These are phyloP conservation scores for Malassezia equina DNA, from an alignment of 1,284 basidiomycete genomes.

Conservation along the genomic window DNA sequence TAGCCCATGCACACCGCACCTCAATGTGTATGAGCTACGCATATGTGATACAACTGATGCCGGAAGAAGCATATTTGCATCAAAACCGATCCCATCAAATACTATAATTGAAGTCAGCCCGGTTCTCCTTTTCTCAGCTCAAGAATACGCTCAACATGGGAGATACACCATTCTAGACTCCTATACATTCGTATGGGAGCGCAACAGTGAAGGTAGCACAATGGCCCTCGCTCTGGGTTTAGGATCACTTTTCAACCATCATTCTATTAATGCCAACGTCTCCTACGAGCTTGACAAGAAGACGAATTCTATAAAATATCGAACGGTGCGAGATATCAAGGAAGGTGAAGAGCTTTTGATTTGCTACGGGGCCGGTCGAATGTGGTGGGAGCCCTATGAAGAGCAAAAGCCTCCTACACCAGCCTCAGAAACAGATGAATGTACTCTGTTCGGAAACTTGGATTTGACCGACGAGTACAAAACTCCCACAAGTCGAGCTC, in stretches of 20 bases:
- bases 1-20: constrained; percentile 24
- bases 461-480: background rate
- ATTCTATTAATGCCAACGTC: constrained; percentile 59
- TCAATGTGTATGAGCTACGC: constrained; percentile 21
- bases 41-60: constrained; percentile 17
- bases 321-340: constrained; percentile 54
- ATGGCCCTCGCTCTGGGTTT: constrained; percentile 81
- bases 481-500: background rate
- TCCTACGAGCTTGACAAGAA: constrained; percentile 54
- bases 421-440: constrained; percentile 2
- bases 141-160: constrained; percentile 49
- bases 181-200: constrained; percentile 68
- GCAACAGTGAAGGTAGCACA: constrained; percentile 55
- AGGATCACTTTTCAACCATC: constrained; percentile 73
- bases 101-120: constrained; percentile 73
- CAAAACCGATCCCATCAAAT: constrained; percentile 48
- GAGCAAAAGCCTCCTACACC: constrained; percentile 14
- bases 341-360: constrained; percentile 67
- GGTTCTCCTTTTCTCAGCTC: constrained; percentile 64
- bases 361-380: constrained; percentile 56
- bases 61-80: constrained; percentile 31
- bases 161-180: constrained; percentile 63
- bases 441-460: constrained; percentile 3
- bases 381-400: constrained; percentile 37
- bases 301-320: constrained; percentile 61